These are phyloP conservation scores for Colletotrichum sojae DNA, from an alignment of 2,329 filamentous ascomycete species.

Conservation along the genomic window DNA sequence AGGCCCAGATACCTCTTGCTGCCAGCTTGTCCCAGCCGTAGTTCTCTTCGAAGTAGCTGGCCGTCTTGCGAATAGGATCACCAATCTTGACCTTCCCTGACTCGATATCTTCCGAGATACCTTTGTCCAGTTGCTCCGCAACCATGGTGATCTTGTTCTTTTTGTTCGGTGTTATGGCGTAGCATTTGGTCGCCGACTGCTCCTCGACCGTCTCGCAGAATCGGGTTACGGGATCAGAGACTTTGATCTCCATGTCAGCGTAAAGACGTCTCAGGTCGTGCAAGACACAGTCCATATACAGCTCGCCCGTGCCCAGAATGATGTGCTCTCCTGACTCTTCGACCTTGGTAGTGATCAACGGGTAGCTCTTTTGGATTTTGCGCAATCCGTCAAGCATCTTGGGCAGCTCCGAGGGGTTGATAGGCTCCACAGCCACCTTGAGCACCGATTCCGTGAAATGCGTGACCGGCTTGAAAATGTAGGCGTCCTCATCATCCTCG, in stretches of 20 bases:
- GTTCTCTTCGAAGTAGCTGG: conserved; percentile 96
- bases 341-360: conserved; percentile 94
- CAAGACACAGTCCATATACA: conserved; percentile 99
- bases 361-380: conserved; percentile 98
- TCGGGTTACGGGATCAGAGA: conserved; percentile 95
- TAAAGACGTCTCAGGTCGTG: conserved; percentile 95
- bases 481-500: conserved; percentile 90
- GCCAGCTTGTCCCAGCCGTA: conserved; percentile 98
- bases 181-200: conserved; percentile 97
- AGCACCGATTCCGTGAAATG: conserved; percentile 98
- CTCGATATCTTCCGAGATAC: conserved; percentile 96
- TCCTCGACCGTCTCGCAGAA: conserved; percentile 99
- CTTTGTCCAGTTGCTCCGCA: conserved; percentile 93
- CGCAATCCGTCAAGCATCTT: conserved; percentile 98
- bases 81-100: conserved; percentile 90
- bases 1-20: conserved; percentile 97
- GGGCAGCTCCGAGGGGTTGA: conserved; percentile 96
- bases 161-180: conserved; percentile 97
- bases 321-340: conserved; percentile 98
- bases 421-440: conserved; percentile 97
- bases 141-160: conserved; percentile 99
- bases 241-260: conserved; percentile 99
- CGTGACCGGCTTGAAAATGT: conserved; percentile 92
- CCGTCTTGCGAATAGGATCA: conserved; percentile 92
- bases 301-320: conserved; percentile 92